A percentile compares a stretch with the other conserved stretches of the same genome.
phyloP scores from a whole-genome alignment of 2,329 filamentous ascomycete species.

The Fusarium cicatricum region DNA sequence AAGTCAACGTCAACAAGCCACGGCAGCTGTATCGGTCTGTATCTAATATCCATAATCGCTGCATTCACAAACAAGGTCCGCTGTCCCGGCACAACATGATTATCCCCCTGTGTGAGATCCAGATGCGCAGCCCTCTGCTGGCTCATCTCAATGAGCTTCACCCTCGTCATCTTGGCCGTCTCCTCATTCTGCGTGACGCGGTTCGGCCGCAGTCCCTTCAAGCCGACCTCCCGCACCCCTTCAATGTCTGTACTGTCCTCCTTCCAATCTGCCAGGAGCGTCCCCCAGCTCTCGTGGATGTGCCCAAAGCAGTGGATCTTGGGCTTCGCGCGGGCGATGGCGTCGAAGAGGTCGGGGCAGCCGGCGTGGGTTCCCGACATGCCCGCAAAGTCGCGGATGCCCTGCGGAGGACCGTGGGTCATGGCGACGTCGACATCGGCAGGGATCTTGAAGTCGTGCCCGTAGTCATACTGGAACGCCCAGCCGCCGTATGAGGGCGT shows the following conservation, averaged over 20 bases:
- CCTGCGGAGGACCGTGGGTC: slow-evolving; percentile 63
- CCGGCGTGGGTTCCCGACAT: slow-evolving; percentile 47
- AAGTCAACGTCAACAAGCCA: slow-evolving; percentile 63
- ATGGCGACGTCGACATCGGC: slow-evolving; percentile 56
- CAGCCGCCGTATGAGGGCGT: slow-evolving; percentile 57
- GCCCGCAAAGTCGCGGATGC: slow-evolving; percentile 55
- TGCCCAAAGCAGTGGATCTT: slow-evolving; percentile 65
- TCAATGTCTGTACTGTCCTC: slow-evolving; percentile 52
- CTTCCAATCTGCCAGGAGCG: slow-evolving; percentile 61
- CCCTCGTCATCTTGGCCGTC: slow-evolving; percentile 14
- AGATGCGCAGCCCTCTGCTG: slow-evolving; percentile 46
- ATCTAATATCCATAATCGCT: slow-evolving; percentile 57
- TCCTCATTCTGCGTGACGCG: slow-evolving; percentile 29
- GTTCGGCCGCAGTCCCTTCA: slow-evolving; percentile 41
- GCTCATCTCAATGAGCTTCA: slow-evolving; percentile 31
- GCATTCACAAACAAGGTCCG: slow-evolving; percentile 70
- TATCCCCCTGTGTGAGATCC: slow-evolving; percentile 49
- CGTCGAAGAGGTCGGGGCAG: slow-evolving; percentile 54
- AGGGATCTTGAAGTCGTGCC: slow-evolving; percentile 51
- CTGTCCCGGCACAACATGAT: slow-evolving; percentile 46
- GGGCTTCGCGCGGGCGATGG: slow-evolving; percentile 54
- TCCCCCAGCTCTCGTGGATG: slow-evolving; percentile 68
- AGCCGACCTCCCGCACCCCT: slow-evolving; percentile 47
- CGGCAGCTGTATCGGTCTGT: slow-evolving; percentile 55
- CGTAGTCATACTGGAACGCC: slow-evolving; percentile 59